Evolutionary conservation across 495 filamentous ascomycete species (phyloP).

Genomic region (Podospora conica): DNA sequence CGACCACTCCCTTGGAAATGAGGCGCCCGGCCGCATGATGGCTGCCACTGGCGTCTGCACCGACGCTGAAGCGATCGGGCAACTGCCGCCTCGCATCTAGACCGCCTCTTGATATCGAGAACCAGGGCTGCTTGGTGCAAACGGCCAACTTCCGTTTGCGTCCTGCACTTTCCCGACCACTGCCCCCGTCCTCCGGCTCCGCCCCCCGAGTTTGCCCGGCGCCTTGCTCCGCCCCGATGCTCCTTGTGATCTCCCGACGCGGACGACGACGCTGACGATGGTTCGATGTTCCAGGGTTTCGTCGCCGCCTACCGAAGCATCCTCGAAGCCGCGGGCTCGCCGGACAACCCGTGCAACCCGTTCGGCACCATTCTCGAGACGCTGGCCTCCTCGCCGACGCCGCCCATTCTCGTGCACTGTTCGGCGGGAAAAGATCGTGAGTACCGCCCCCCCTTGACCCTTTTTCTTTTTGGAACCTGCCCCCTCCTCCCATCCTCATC

Average conservation of each 20-base stretch:
- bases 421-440: slow-evolving; percentile 34
- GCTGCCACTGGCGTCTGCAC: neutral
- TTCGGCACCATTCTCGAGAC: slow-evolving; percentile 40
- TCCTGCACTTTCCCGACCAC: neutral
- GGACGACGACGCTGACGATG: neutral
- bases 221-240: neutral
- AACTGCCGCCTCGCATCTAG: neutral
- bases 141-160: neutral
- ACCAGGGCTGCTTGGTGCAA: neutral
- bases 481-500: neutral
- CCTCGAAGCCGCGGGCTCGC: slow-evolving; percentile 33
- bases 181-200: neutral
- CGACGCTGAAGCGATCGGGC: neutral
- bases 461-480: slow-evolving; percentile 1
- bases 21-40: neutral
- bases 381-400: slow-evolving; percentile 25
- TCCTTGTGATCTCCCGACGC: neutral
- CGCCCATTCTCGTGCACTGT: slow-evolving; percentile 32
- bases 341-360: slow-evolving; percentile 28
- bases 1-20: neutral
- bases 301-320: slow-evolving; percentile 49
- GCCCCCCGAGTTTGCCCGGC: neutral
- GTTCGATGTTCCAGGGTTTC: slow-evolving; percentile 35
- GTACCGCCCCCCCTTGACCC: slow-evolving; percentile 2
- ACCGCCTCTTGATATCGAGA: neutral